Base-by-base conservation (phyloP, 768 basidiomycete genomes). In the Tricholoma sp. region DNA sequence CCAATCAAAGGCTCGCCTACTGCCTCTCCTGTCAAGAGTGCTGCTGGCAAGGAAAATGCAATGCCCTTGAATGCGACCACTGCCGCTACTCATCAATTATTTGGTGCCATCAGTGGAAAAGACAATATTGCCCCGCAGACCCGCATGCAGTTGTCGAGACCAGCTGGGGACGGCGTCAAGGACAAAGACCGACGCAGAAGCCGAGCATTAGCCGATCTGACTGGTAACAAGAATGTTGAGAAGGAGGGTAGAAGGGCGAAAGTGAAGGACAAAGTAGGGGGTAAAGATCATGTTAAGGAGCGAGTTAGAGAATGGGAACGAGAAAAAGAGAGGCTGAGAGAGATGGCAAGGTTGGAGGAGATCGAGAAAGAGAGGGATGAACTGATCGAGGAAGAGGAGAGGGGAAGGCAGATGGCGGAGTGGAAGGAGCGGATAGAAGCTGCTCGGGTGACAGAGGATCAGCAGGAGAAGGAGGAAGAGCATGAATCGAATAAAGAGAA, bases 261-360 rank as follows among this genome's bases (percentile, higher is more conserved):
- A 57, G 50, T 54, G 55, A 59, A 31, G 64, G 62, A 43, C 18
- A 67, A 64, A 58, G 67, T 61, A 9, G 75, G 75, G 49, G 76
- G 72, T 57, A 78, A 77, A 53, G 80, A 79, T 46, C 74, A 70
- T 54, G 80, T 79, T 16, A 79, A 78, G 57, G 81, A 88, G 57
- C 76, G 89, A 10, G 84, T 90, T 61, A 76, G 76, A 61, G 88
- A 89, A 62, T 91, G 89, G 88, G 88, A 91, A 66, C 74, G 83
- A 41, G 88, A 89, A 68, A 79, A 81, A 34, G 79, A 84, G 69
- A 74, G 86, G 58, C 69, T 89, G 65, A 77, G 88, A 62, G 87
- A 89, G 75, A 84, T 88, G 77, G 79, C 78, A 58, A 74, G 76
- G 57, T 58, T 86, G 64, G 78, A 84, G 65, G 86, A 89, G 64